phyloP scores from a whole-genome alignment of 805 yeast genomes.

The Saccharomycopsis lassenensis region DNA sequence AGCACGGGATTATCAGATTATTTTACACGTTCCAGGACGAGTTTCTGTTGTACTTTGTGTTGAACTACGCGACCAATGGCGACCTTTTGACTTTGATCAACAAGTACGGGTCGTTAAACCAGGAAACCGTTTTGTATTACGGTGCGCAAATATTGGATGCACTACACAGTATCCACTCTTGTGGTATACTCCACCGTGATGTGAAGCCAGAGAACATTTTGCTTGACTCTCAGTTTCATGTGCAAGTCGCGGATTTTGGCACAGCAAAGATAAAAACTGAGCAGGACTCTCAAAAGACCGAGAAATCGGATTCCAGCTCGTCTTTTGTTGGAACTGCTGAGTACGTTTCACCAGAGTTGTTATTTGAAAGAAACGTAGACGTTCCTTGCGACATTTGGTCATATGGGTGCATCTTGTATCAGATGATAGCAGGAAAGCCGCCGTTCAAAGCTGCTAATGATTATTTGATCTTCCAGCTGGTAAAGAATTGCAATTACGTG shows the following conservation, averaged over 20 bases:
- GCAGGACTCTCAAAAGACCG: constrained; percentile 27
- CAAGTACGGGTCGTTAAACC: constrained; percentile 65
- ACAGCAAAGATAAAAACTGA: constrained; percentile 68
- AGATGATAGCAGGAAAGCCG: constrained; percentile 71
- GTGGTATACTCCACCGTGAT: constrained; percentile 88
- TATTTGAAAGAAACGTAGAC: constrained; percentile 65
- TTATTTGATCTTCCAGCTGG: constrained; percentile 74
- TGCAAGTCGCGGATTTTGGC: constrained; percentile 93
- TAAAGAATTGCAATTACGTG: no score
- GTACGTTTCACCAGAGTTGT: constrained; percentile 85
- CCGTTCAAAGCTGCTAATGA: constrained; percentile 85
- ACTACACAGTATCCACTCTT: constrained; percentile 73
- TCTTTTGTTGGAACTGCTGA: constrained; percentile 98
- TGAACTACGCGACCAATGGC: constrained; percentile 90
- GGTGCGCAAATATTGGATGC: constrained; percentile 84
- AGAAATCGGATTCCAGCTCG: constrained; percentile 32
- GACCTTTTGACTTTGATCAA: constrained; percentile 73
- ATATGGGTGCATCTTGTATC: constrained; percentile 76
- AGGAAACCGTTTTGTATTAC: constrained; percentile 65
- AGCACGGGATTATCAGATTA: constrained; percentile 80
- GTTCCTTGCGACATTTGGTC: constrained; percentile 99
- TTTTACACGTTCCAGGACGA: constrained; percentile 93
- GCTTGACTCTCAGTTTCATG: constrained; percentile 69
- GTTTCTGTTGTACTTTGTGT: constrained; percentile 72
- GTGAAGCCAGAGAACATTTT: constrained; percentile 89